Evolutionary conservation across 495 filamentous ascomycete species (phyloP), one percentile per base, ranked within the genome.

Genomic region (Hypoxylon perforatum): DNA sequence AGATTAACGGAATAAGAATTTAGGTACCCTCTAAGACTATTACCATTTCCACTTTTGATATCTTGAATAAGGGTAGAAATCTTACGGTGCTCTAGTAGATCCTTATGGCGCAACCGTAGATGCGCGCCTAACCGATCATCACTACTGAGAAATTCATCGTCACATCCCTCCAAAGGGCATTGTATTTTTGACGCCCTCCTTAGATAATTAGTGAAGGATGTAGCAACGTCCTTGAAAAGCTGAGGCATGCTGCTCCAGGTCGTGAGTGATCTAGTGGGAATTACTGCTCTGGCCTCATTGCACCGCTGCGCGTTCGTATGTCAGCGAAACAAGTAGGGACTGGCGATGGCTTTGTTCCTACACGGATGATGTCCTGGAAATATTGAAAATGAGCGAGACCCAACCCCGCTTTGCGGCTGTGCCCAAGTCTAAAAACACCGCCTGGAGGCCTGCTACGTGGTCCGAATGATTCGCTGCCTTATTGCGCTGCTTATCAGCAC

Each of bases 41-140:
- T 57, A 11, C 33, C 19, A 10, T 22, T 35, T 2, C 65, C 65
- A 4, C n/a, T 58, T 53, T 60, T 72, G 1, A 72, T 33, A 18
- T 65, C 60, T 25, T 61, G 69, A 17, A 72, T 44, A 14, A 74
- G 53, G 0, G 42, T 21, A 11, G 23, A 11, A 6, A 72, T 52
- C 39, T 72, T 64, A 11, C 44, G 61, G 10, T 61, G 36, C 22
- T 52, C 53, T 46, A 73, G 21, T 6, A 65, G 41, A 42, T 65
- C 60, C 17, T 28, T 28, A 30, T 74, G 72, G 22, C 41, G 44
- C 9, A 45, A 33, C n/a, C 60, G 41, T 1, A 74, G 19, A 36
- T 74, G 72, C 12, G 33, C 42, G 12, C 57, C 63, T 57, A 74
- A 65, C 15, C 57, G 46, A 0, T 74, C 72, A 23, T 70, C 63